These are phyloP conservation scores for Nemania serpens DNA, from an alignment of 2,329 filamentous ascomycete species.

Conservation along the genomic window DNA sequence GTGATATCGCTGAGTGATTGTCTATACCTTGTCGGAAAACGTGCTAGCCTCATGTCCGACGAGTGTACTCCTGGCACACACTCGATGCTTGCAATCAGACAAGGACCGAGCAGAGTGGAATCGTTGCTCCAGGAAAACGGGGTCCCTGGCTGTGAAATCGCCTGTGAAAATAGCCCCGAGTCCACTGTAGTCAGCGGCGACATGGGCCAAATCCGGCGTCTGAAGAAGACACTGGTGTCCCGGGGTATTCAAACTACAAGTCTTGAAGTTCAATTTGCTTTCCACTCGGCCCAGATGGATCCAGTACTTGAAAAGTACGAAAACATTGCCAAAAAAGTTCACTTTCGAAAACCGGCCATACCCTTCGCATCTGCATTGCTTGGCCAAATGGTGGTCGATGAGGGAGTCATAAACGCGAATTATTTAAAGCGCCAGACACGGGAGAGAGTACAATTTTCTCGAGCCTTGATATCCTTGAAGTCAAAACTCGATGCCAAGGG, in stretches of 20 bases:
- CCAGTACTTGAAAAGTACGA: conserved; percentile 16
- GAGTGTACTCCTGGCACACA: conserved; percentile 12
- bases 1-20: conserved; percentile 12
- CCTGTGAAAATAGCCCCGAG: conserved; percentile 17
- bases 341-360: conserved; percentile 2
- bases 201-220: neutral
- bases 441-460: conserved; percentile 12
- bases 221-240: neutral
- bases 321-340: too few relatives aligned
- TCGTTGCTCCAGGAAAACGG: neutral
- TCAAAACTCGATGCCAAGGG: neutral
- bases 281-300: conserved; percentile 25
- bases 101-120: neutral
- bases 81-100: conserved; percentile 12
- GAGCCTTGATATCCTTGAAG: neutral
- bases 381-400: neutral
- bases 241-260: neutral
- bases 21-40: conserved; percentile 14
- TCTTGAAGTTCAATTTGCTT: conserved; percentile 17
- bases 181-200: conserved; percentile 20
- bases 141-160: conserved; percentile 8
- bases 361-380: neutral
- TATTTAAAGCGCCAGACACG: conserved; percentile 19
- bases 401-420: conserved; percentile 2
- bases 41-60: neutral